phyloP scores from a whole-genome alignment of 768 basidiomycete species.

The Hericium coralloides region DNA sequence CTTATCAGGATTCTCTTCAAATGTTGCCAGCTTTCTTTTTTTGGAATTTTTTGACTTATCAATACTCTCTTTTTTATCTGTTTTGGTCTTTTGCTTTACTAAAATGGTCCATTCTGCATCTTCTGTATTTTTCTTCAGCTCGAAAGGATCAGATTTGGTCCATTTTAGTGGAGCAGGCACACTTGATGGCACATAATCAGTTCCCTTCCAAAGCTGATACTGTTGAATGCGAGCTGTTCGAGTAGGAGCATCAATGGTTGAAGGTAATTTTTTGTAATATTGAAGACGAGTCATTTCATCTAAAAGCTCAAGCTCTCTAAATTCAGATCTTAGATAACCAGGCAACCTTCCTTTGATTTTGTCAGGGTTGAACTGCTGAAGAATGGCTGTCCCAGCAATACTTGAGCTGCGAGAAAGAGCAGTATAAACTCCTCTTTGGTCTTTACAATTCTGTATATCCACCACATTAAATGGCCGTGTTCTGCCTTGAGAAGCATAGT shows the following conservation, averaged over 20 bases:
- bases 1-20: neutral
- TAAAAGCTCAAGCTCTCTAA: constrained; percentile 10
- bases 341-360: constrained; percentile 8
- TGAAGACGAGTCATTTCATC: constrained; percentile 6
- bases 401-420: constrained; percentile 14
- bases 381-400: constrained; percentile 9
- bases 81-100: neutral
- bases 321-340: constrained; percentile 13
- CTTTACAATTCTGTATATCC: constrained; percentile 7
- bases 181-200: neutral
- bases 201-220: neutral
- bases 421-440: constrained; percentile 15
- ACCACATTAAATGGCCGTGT: constrained; percentile 13
- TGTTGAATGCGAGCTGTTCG: neutral
- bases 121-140: neutral
- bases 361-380: constrained; percentile 6
- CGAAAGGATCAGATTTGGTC: neutral
- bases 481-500: constrained; percentile 16
- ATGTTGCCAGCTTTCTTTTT: neutral
- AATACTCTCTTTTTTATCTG: neutral
- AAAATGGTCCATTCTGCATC: neutral
- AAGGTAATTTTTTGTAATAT: neutral
- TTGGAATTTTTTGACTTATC: neutral
- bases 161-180: constrained; percentile 2
- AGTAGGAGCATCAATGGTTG: neutral